Evolutionary conservation across 805 yeast species (phyloP).

Genomic region (Nakazawaea molendinolei): DNA sequence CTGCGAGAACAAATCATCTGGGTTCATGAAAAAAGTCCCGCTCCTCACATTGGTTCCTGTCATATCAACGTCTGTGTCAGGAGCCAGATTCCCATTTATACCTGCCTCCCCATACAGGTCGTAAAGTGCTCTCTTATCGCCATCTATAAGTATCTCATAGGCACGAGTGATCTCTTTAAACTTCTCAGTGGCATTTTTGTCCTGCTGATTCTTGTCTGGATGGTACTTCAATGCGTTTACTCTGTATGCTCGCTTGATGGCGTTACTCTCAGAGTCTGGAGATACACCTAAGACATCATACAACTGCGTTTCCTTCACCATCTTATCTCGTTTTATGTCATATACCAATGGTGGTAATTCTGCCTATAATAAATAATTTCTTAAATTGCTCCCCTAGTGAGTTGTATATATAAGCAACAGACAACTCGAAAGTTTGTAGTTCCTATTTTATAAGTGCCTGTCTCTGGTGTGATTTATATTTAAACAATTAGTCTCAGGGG

Average conservation of each 20-base stretch:
- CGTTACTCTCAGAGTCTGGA: constrained; percentile 37
- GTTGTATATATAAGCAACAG: too few relatives aligned
- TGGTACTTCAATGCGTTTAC: constrained; percentile 39
- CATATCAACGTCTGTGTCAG: background rate
- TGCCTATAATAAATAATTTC: background rate
- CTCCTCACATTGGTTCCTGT: too few relatives aligned
- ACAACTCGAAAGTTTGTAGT: too few relatives aligned
- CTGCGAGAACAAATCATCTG: constrained; percentile 24
- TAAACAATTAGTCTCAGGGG: too few relatives aligned
- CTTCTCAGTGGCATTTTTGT: constrained; percentile 41
- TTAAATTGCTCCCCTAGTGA: background rate
- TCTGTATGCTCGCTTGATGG: constrained; percentile 51
- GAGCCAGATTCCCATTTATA: constrained; percentile 23
- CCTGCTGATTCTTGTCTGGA: constrained; percentile 37
- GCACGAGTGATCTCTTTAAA: constrained; percentile 64
- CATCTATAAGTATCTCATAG: constrained; percentile 53
- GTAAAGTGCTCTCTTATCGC: constrained; percentile 37
- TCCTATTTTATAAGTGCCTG: too few relatives aligned
- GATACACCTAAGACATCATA: constrained; percentile 56
- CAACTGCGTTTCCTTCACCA: constrained; percentile 65
- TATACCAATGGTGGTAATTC: background rate
- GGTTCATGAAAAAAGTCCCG: constrained; percentile 12
- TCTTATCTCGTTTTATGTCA: constrained; percentile 17
- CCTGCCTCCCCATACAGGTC: constrained; percentile 47
- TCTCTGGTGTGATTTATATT: too few relatives aligned